A percentile compares a stretch with the other conserved stretches of the same genome.
These are phyloP conservation scores for Austroboletus novae-zelandiae DNA, from an alignment of 1,284 basidiomycete species.

Conservation along the genomic window DNA sequence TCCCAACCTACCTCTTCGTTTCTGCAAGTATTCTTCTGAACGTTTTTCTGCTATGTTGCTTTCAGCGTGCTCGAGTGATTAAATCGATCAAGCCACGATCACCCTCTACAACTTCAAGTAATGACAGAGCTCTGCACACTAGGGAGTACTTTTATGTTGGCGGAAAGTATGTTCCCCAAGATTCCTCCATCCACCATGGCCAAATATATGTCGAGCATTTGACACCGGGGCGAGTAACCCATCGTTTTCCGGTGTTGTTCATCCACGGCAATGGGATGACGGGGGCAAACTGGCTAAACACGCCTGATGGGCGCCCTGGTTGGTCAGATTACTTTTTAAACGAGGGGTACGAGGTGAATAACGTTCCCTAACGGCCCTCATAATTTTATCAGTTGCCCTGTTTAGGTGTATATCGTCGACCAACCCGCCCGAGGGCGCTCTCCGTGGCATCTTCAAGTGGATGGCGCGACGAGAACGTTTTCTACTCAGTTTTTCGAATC, in stretches of 20 bases:
- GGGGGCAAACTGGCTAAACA: constrained; percentile 47
- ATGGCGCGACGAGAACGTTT: constrained; percentile 36
- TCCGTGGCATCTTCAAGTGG: constrained; percentile 41
- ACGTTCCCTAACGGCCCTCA: neutral
- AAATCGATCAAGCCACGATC: neutral
- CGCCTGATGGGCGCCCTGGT: constrained; percentile 47
- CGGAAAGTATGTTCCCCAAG: constrained; percentile 33
- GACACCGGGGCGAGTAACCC: constrained; percentile 37
- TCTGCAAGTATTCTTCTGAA: constrained; percentile 20
- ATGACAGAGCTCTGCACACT: constrained; percentile 33
- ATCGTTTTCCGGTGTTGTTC: constrained; percentile 41
- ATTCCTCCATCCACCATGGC: constrained; percentile 36
- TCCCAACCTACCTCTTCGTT: constrained; percentile 5
- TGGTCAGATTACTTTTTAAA: constrained; percentile 51
- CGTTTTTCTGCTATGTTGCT: constrained; percentile 15
- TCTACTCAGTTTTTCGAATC: constrained; percentile 38
- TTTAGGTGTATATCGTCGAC: constrained; percentile 50
- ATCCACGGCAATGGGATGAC: constrained; percentile 51
- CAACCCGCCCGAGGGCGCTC: constrained; percentile 50
- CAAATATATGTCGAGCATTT: constrained; percentile 52
- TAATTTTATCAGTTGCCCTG: neutral
- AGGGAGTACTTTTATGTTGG: constrained; percentile 48
- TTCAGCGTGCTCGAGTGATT: constrained; percentile 1
- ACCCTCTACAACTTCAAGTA: neutral
- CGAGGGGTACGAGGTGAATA: constrained; percentile 43